Base-by-base conservation (phyloP, 2,329 filamentous ascomycete genomes). In the Fusarium drepaniforme region DNA sequence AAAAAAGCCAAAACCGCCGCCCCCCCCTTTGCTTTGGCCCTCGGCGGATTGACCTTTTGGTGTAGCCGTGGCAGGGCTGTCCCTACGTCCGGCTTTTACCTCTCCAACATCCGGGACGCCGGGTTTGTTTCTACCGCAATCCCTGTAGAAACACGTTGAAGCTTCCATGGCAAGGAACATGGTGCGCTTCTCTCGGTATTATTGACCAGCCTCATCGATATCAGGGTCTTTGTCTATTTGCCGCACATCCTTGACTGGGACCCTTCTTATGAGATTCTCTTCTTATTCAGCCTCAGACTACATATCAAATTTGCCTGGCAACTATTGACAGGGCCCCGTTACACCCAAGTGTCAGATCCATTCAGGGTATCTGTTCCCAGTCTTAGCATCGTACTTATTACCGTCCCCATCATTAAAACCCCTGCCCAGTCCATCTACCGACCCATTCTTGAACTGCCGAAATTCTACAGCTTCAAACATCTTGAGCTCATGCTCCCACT, bases 31-130 rank as follows among this genome's bases (percentile, higher is more conserved):
- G 51, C 44, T 40, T 53, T 38, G 53, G 42, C 56, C 56, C 53
- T 67, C 57, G 25, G 59, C 42, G 38, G 35, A 62, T 35, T 40
- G 37, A 33, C 33, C 58, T 33, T 53, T 73, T 75, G 58, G 46
- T 70, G 75, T 67, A 15, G 35, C 64, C 16, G 61, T 75, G 56
- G 72, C 38, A 53, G 56, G 35, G 23, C 58, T 64, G 59, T 49
- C 42, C 63, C 68, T 65, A 33, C 38, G 67, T 44, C 49, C 72
- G 60, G 63, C 69, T 70, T 62, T 21, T 46, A 25, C 49, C 46
- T 67, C 16, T 46, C 49, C 62, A 38, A 63, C 51, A 37, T 40
- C 66, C 59, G 44, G 62, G 49, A 64, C 66, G 33, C 44, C 40
- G 57, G 68, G 68, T 57, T 51, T 49, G 49, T 69, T 72, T 56